A percentile compares a stretch with the other conserved stretches of the same genome.
Conservation (phyloP, 768 basidiomycete genomes). For the Hypsizygus marmoreus region DNA sequence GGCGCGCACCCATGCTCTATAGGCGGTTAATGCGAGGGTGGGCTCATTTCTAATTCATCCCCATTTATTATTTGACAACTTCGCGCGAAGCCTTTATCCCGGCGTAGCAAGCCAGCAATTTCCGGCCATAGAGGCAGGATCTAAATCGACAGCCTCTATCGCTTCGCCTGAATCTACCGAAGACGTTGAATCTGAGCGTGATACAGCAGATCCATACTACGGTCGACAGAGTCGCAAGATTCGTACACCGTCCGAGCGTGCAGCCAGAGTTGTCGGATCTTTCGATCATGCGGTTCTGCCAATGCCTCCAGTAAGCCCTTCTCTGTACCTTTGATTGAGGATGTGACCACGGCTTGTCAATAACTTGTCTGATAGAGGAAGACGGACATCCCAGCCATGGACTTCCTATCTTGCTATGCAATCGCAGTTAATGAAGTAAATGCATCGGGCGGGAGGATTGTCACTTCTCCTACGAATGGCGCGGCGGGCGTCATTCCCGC, state of each 20-base stretch:
- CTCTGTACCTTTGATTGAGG: not conserved
- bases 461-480: slow-evolving; percentile 93
- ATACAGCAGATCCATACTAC: slow-evolving; percentile 7
- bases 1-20: slow-evolving; percentile 89
- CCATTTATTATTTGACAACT: slow-evolving; percentile 5
- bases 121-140: slow-evolving; percentile 33
- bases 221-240: not conserved
- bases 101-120: slow-evolving; percentile 38
- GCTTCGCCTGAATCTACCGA: slow-evolving; percentile 19
- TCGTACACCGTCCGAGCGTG: slow-evolving; percentile 24
- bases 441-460: slow-evolving; percentile 89
- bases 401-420: slow-evolving; percentile 92
- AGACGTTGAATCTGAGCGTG: slow-evolving; percentile 12
- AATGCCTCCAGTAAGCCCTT: slow-evolving; percentile 71
- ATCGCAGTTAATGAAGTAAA: slow-evolving; percentile 97
- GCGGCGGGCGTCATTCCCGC: slow-evolving; percentile 93
- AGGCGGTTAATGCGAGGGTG: slow-evolving; percentile 88
- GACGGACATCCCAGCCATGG: slow-evolving; percentile 89
- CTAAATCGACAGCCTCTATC: slow-evolving; percentile 21
- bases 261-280: slow-evolving; percentile 63
- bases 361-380: slow-evolving; percentile 51
- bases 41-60: slow-evolving; percentile 12
- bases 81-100: slow-evolving; percentile 45
- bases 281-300: slow-evolving; percentile 81
- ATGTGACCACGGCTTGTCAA: slow-evolving; percentile 3